These are phyloP conservation scores for Tylopilus sp. DNA, from an alignment of 768 basidiomycete genomes.

Conservation along the genomic window DNA sequence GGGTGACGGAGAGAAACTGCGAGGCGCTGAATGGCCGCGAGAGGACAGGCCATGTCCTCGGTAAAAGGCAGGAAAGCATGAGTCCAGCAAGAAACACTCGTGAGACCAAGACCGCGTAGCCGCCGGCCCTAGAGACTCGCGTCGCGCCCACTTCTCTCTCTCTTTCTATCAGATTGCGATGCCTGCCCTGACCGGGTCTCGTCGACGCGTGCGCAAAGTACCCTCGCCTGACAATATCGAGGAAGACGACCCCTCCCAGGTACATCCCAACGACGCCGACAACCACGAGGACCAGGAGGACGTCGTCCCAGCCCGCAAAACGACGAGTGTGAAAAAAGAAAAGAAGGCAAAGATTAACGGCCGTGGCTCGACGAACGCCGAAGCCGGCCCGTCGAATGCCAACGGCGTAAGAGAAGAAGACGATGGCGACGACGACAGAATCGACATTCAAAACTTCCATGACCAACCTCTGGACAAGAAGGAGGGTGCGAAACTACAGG, in stretches of 20 bases:
- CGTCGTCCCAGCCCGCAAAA: constrained; percentile 35
- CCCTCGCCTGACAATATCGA: constrained; percentile 58
- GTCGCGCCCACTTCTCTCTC: constrained; percentile 10
- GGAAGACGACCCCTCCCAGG: constrained; percentile 42
- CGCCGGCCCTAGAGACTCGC: constrained; percentile 30
- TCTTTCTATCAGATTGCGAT: constrained; percentile 16
- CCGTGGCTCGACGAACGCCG: constrained; percentile 11
- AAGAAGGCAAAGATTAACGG: constrained; percentile 29
- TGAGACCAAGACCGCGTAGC: constrained; percentile 21
- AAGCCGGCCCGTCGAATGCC: constrained; percentile 25
- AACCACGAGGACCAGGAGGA: constrained; percentile 34
- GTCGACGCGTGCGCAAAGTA: constrained; percentile 39
- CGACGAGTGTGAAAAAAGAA: constrained; percentile 27
- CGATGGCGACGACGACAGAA: constrained; percentile 47
- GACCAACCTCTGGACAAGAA: constrained; percentile 63
- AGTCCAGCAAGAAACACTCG: not conserved
- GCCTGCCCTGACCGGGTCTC: constrained; percentile 36
- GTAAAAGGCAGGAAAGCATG: constrained; percentile 30
- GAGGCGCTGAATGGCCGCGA: constrained; percentile 62
- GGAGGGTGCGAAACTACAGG: constrained; percentile 51
- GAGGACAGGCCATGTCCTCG: constrained; percentile 19
- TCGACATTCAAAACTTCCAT: constrained; percentile 58
- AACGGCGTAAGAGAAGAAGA: constrained; percentile 13
- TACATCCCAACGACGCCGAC: constrained; percentile 41
- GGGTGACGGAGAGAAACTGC: constrained; percentile 56